These are phyloP conservation scores for Salix viminalis DNA, from an alignment of 345 rosid species.

Conservation along the genomic window DNA sequence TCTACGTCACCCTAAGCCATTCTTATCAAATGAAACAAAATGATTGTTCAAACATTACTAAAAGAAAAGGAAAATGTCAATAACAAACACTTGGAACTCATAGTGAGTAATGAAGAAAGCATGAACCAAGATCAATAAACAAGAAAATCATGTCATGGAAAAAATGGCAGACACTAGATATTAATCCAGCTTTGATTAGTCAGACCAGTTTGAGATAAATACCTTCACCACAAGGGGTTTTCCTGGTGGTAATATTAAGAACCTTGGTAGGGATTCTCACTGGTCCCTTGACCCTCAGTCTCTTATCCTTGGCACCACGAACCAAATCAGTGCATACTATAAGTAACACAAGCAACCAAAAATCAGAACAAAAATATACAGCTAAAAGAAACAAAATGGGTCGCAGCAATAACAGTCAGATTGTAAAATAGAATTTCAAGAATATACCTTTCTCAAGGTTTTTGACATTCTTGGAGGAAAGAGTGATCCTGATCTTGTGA, in stretches of 20 bases:
- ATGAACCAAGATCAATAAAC: too few relatives aligned
- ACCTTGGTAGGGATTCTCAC: slow-evolving; percentile 28
- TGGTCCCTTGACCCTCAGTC: slow-evolving; percentile 26
- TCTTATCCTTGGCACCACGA: slow-evolving; percentile 28
- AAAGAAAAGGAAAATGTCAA: background rate
- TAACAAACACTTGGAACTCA: background rate
- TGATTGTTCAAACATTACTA: background rate
- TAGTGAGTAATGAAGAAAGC: background rate
- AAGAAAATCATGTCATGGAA: too few relatives aligned
- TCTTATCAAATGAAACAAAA: background rate
- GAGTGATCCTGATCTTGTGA: slow-evolving; percentile 75
- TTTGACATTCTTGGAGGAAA: slow-evolving; percentile 68
- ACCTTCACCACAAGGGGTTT: slow-evolving; percentile 30
- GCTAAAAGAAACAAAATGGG: background rate
- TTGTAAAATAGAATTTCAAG: background rate
- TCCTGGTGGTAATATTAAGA: slow-evolving; percentile 26
- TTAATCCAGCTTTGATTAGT: background rate
- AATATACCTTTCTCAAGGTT: slow-evolving; percentile 63
- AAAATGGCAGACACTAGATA: background rate
- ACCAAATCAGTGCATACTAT: slow-evolving; percentile 25
- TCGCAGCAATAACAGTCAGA: too few relatives aligned
- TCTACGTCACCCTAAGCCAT: background rate
- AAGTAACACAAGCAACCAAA: background rate
- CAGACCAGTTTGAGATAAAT: background rate
- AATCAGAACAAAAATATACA: background rate